Conservation (phyloP, 2,329 filamentous ascomycete genomes). For the Neonectria hederae region DNA sequence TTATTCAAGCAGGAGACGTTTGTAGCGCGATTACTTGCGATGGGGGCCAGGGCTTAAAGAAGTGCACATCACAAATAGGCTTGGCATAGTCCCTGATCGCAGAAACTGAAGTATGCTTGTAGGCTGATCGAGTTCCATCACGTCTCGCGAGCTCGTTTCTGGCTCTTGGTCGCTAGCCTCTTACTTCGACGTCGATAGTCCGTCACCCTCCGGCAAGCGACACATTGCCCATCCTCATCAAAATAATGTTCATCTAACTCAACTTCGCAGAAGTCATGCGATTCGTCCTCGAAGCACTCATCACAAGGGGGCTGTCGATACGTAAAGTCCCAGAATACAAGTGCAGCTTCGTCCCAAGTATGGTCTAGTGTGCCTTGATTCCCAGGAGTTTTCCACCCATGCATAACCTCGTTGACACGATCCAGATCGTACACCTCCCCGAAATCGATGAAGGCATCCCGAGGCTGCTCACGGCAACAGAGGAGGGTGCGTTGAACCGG, state of each 20-base stretch:
- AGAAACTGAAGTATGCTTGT: no score
- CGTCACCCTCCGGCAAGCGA: conserved; percentile 21
- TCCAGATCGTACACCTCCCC: background rate
- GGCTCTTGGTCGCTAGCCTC: conserved; percentile 3
- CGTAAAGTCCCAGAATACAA: conserved; percentile 9
- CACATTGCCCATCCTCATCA: conserved; percentile 27
- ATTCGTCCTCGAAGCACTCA: background rate
- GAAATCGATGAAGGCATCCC: background rate
- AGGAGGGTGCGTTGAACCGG: background rate
- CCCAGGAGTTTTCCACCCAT: conserved; percentile 5
- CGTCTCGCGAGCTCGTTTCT: background rate
- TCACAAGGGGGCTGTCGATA: conserved; percentile 14
- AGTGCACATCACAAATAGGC: no score
- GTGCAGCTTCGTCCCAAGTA: background rate
- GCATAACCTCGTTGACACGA: background rate
- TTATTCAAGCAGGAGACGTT: no score
- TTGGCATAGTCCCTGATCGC: no score
- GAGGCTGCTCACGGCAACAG: conserved; percentile 2
- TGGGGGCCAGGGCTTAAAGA: no score
- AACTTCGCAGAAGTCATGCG: conserved; percentile 16
- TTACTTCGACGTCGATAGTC: conserved; percentile 24
- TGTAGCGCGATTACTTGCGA: no score
- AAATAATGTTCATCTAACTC: conserved; percentile 28
- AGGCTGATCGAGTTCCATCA: background rate
- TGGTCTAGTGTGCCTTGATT: background rate